phyloP scores from a whole-genome alignment of 768 basidiomycete species.

The Agaricus subrufescens region DNA sequence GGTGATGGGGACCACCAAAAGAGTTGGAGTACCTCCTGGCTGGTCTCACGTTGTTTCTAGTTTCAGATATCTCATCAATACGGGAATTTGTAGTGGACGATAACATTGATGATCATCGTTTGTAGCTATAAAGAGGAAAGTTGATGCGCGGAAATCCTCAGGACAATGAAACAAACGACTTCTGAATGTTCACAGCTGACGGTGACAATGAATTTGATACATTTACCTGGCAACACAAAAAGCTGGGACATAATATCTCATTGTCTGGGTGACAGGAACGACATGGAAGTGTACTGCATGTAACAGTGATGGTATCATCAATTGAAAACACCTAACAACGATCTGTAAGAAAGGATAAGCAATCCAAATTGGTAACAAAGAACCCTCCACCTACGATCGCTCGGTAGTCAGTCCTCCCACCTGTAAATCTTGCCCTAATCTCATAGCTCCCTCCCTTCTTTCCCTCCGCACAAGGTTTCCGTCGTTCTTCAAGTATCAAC shows the following conservation, averaged over 20 bases:
- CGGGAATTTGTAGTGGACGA: slow-evolving; percentile 89
- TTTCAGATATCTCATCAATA: slow-evolving; percentile 72
- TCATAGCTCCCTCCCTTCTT: slow-evolving; percentile 55
- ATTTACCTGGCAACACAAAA: slow-evolving; percentile 97
- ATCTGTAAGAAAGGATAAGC: slow-evolving; percentile 44
- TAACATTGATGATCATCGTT: slow-evolving; percentile 94
- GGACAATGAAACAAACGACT: slow-evolving; percentile 24
- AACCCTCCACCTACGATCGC: slow-evolving; percentile 48
- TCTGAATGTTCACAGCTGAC: slow-evolving; percentile 93
- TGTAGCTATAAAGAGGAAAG: slow-evolving; percentile 53
- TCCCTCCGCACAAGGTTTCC: slow-evolving; percentile 21
- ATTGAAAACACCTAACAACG: slow-evolving; percentile 95
- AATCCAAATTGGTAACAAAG: not conserved
- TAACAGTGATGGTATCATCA: slow-evolving; percentile 83
- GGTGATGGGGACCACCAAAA: too few species aligned
- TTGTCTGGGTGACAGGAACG: slow-evolving; percentile 87
- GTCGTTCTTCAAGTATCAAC: slow-evolving; percentile 71
- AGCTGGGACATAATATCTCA: slow-evolving; percentile 96
- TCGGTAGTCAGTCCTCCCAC: slow-evolving; percentile 69
- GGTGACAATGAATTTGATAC: slow-evolving; percentile 89
- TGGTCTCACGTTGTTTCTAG: slow-evolving; percentile 64
- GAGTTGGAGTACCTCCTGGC: slow-evolving; percentile 45
- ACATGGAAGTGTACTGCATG: slow-evolving; percentile 78
- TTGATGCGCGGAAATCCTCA: not conserved
- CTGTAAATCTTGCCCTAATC: slow-evolving; percentile 81